Base-by-base conservation (phyloP, 345 rosid genomes). In the Linum tenue region DNA sequence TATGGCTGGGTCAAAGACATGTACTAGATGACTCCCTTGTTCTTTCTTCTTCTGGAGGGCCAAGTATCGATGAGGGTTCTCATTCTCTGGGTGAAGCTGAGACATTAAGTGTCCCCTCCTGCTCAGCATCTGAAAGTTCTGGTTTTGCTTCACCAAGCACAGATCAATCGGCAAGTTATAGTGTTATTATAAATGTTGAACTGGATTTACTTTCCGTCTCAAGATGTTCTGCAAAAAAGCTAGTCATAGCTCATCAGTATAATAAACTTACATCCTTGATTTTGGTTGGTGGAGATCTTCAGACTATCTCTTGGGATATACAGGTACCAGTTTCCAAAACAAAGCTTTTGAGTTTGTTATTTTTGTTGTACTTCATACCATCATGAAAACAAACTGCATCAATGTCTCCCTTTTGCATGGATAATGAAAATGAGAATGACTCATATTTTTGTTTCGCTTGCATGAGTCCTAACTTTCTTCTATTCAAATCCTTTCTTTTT, bases 241-340 rank as follows among this genome's bases (percentile, higher is more conserved):
- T 86, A 69, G 72, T 69, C 70, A 81, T 70, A 66, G 76, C 77
- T 12, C 88, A 82, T 72, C 79, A 80, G 69, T 69, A 77, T 42
- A 82, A 70, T 64, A 81, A 84, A 77, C 84, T 92, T 69, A 70
- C 78, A 61, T 72, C 86, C 48, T 78, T 83, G 40, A 77, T 87
- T 70, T 83, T 85, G 37, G 67, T 87, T 64, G 96, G 81, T 65
- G 75, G 79, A 73, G 74, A 78, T 41, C 80, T 78, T 67, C 87
- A 82, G 67, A 72, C 69, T 55, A 55, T 90, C 48, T 75, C 80
- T 64, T 81, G 88, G 81, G 67, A 41, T 44, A 78, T 81, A 41
- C 84, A 89, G 97, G 98, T 92, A 71, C 74, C 31, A 43, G 72
- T 64, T 60, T 59, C 41, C 38, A 51, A 74, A 67, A 43, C 64